These are phyloP conservation scores for Calonectria leucothoes DNA, from an alignment of 2,329 filamentous ascomycete genomes.

Conservation along the genomic window DNA sequence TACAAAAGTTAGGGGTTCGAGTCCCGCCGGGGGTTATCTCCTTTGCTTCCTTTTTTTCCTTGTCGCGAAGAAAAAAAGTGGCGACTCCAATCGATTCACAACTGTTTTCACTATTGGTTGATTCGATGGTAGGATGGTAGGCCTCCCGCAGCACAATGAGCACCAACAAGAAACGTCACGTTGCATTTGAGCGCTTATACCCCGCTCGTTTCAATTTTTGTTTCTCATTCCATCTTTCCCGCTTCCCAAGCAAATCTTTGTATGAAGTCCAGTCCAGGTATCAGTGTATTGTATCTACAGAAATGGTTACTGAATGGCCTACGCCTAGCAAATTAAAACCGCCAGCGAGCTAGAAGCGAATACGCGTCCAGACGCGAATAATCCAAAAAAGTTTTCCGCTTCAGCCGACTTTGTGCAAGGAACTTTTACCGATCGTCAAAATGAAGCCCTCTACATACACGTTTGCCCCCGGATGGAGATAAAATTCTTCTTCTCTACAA, in stretches of 20 bases:
- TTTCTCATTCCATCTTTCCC: too few relatives aligned
- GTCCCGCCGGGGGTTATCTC: neutral
- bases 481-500: neutral
- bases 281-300: neutral
- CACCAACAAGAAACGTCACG: neutral
- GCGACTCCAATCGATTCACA: neutral
- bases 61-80: too few relatives aligned
- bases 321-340: too few relatives aligned
- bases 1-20: neutral
- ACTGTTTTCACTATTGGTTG: neutral
- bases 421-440: neutral
- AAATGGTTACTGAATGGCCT: neutral
- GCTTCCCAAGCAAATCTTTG: neutral
- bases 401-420: too few relatives aligned
- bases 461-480: neutral
- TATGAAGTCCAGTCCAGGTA: neutral
- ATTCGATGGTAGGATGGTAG: neutral
- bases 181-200: neutral
- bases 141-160: neutral
- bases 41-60: neutral
- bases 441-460: neutral
- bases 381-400: neutral
- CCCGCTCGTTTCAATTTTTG: neutral
- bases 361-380: neutral
- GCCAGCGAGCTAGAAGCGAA: neutral